These are phyloP conservation scores for Colletotrichum godetiae DNA, from an alignment of 2,329 filamentous ascomycete genomes.

Conservation along the genomic window DNA sequence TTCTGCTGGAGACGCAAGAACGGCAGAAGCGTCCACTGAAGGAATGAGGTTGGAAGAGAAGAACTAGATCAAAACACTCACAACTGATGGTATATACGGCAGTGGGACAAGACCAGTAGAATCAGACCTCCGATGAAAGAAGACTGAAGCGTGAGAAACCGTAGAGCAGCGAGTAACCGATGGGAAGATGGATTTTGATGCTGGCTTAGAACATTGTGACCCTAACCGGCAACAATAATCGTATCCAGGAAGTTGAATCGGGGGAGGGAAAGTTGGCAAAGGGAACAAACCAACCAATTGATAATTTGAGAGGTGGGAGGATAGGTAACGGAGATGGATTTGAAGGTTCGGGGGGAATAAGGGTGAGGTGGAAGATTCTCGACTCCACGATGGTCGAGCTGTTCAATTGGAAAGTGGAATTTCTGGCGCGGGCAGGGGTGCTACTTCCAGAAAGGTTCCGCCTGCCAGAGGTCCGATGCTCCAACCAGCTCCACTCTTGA, in stretches of 20 bases:
- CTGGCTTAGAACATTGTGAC: conserved; percentile 52
- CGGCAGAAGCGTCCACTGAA: neutral
- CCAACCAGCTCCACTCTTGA: conserved; percentile 11
- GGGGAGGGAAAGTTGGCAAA: conserved; percentile 38
- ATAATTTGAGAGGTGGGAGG: conserved; percentile 39
- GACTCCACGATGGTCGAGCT: conserved; percentile 42
- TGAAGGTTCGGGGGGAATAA: conserved; percentile 44
- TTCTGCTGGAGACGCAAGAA: neutral
- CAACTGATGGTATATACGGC: conserved; percentile 27
- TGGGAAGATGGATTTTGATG: conserved; percentile 25
- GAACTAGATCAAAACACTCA: neutral
- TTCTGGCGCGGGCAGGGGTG: conserved; percentile 30
- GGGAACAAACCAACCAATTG: conserved; percentile 21
- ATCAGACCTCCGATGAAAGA: conserved; percentile 34
- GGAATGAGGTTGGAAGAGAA: neutral
- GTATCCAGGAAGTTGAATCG: conserved; percentile 52
- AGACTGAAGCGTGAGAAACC: conserved; percentile 35
- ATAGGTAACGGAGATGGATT: conserved; percentile 40
- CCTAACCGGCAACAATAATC: conserved; percentile 37
- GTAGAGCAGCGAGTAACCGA: conserved; percentile 33
- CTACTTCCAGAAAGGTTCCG: conserved; percentile 31
- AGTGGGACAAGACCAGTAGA: conserved; percentile 35
- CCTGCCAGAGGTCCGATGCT: conserved; percentile 4
- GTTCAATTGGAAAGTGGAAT: conserved; percentile 37
- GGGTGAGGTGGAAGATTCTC: conserved; percentile 57